phyloP scores from a whole-genome alignment of 345 rosid species.

The Sonneratia alba region DNA sequence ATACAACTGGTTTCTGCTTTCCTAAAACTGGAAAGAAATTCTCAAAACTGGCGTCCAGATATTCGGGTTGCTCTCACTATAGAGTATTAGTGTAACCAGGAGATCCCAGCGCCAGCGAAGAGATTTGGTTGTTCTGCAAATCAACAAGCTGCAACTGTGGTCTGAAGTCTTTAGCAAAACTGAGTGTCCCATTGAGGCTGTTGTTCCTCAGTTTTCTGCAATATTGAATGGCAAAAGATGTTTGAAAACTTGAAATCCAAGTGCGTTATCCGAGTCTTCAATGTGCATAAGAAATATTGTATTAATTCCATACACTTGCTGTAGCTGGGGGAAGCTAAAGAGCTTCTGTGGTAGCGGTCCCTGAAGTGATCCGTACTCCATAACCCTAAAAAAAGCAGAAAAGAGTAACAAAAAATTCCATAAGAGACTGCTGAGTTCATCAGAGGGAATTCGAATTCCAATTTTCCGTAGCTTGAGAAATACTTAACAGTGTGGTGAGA shows the following conservation, averaged over 20 bases:
- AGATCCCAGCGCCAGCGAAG: neutral
- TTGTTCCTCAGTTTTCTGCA: slow-evolving; percentile 23
- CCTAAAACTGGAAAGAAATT: neutral
- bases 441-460: neutral
- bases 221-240: neutral
- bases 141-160: slow-evolving; percentile 16
- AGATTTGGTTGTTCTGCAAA: slow-evolving; percentile 22
- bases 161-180: slow-evolving; percentile 15
- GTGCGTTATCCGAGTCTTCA: neutral
- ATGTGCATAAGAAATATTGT: too few species aligned
- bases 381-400: slow-evolving; percentile 7
- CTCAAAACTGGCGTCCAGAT: neutral
- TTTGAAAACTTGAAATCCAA: neutral
- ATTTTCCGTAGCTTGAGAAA: neutral
- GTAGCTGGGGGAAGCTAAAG: slow-evolving; percentile 10
- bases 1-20: too few species aligned
- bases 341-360: slow-evolving; percentile 12
- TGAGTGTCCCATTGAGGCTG: slow-evolving; percentile 24
- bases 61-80: slow-evolving; percentile 24
- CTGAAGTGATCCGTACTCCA: slow-evolving; percentile 12
- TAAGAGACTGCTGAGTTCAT: neutral
- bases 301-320: slow-evolving; percentile 8
- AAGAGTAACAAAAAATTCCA: neutral
- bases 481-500: slow-evolving; percentile 4
- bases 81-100: slow-evolving; percentile 32